phyloP scores from a whole-genome alignment of 768 basidiomycete genomes.

The Leccinum uliginosum region DNA sequence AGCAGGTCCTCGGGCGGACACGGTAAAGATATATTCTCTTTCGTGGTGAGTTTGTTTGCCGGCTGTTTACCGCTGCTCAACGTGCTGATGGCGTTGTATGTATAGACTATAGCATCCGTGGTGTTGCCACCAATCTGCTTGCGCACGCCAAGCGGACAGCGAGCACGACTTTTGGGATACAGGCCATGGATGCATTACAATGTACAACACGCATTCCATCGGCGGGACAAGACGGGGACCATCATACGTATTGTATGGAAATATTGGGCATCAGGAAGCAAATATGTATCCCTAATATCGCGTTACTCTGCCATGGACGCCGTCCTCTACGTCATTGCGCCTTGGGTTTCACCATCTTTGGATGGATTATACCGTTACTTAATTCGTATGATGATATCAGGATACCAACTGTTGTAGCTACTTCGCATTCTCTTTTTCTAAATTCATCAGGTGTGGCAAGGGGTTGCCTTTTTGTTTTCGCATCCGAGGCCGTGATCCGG shows the following conservation, averaged over 20 bases:
- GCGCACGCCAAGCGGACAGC: neutral
- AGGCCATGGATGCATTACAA: constrained; percentile 22
- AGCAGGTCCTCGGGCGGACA: neutral
- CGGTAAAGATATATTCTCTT: neutral
- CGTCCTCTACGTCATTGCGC: neutral
- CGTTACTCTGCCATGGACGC: constrained; percentile 9
- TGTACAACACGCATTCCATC: constrained; percentile 23
- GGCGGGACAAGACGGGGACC: constrained; percentile 12
- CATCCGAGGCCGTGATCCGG: neutral
- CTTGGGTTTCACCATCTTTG: neutral
- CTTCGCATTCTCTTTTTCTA: neutral
- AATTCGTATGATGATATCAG: constrained; percentile 11
- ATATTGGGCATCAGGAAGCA: constrained; percentile 7
- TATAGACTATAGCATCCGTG: constrained; percentile 3
- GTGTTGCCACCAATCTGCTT: neutral
- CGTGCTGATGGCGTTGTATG: neutral
- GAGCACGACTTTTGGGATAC: neutral
- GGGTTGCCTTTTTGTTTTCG: constrained; percentile 11
- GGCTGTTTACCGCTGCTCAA: neutral
- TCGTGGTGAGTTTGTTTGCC: constrained; percentile 2
- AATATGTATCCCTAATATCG: constrained; percentile 22
- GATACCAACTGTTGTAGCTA: constrained; percentile 17
- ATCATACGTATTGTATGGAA: constrained; percentile 1
- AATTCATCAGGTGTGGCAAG: constrained; percentile 13
- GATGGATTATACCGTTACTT: constrained; percentile 16